phyloP scores from a whole-genome alignment of 2,329 filamentous ascomycete genomes.

The Claviceps purpurea region DNA sequence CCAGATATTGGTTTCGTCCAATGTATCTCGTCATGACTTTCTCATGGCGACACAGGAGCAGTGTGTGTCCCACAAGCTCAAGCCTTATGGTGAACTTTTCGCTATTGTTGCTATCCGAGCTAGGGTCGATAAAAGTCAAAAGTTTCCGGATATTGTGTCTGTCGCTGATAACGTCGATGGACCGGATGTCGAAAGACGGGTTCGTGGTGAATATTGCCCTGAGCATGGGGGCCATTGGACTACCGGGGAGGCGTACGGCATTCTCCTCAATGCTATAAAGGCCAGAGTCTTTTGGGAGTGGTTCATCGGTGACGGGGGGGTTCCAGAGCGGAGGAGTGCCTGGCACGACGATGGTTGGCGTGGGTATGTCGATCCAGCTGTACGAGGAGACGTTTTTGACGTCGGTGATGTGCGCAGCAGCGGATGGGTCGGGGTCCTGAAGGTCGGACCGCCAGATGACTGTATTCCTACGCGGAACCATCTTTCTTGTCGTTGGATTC shows the following conservation, averaged over 20 bases:
- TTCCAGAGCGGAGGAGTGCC: slow-evolving; percentile 24
- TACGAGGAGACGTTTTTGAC: slow-evolving; percentile 32
- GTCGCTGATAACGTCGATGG: slow-evolving; percentile 29
- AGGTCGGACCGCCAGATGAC: background rate
- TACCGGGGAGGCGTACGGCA: slow-evolving; percentile 27
- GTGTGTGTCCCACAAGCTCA: slow-evolving; percentile 24
- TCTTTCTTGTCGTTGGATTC: background rate
- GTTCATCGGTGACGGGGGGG: slow-evolving; percentile 11
- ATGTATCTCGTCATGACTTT: slow-evolving; percentile 16
- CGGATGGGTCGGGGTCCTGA: background rate
- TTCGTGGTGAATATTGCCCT: slow-evolving; percentile 25
- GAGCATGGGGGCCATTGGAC: slow-evolving; percentile 33
- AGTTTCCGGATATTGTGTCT: slow-evolving; percentile 36
- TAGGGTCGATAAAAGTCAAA: slow-evolving; percentile 26
- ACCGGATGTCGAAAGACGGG: slow-evolving; percentile 24
- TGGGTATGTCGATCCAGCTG: slow-evolving; percentile 30
- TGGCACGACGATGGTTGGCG: slow-evolving; percentile 31
- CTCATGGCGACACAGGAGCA: slow-evolving; percentile 24
- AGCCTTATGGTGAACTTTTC: slow-evolving; percentile 27
- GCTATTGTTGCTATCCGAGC: slow-evolving; percentile 8
- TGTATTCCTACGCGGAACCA: background rate
- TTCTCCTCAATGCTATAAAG: slow-evolving; percentile 31
- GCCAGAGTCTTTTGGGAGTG: slow-evolving; percentile 25
- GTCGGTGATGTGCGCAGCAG: slow-evolving; percentile 18
- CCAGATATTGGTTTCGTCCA: slow-evolving; percentile 21